Evolutionary conservation across 2,329 filamentous ascomycete species (phyloP), one percentile per base, ranked within the genome.

Genomic region (Scytalidium lignicola): DNA sequence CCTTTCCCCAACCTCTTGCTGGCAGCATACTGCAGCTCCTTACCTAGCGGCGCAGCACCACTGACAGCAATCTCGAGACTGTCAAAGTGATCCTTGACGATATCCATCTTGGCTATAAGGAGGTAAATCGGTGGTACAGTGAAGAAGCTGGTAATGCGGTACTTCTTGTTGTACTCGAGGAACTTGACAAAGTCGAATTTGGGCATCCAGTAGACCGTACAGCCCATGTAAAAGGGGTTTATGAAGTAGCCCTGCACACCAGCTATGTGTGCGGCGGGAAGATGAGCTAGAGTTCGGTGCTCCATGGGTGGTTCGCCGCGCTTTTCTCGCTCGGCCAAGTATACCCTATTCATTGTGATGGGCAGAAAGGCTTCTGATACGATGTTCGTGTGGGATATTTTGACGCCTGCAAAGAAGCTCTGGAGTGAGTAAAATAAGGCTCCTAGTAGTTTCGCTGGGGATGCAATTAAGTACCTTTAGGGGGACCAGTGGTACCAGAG

Each of bases 401-500:
- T 66, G 23, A 74, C 71, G 10, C 55, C 55, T 58, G 40, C 15
- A 46, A 6, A 18, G 10, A 6, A n/a, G 22, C 18, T 41, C 4
- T 9, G n/a, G 10, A 5, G 7, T 37, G 15, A n/a, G 7, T 17
- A 41, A 22, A 37, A 32, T n/a, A 5, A 26, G 6, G 5, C 23
- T 26, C 5, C 6, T 10, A 26, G 23, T 26, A 26, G 23, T 26
- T 26, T 26, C 23, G 23, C 10, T 26, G 6, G 5, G 23, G 23
- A 26, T 6, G 10, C 5, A 6, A 7, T 15, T 9, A 43, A 20
- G 90, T 87, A 23, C 89, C 89, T 66, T 95, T 95, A 9, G 89
- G 87, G 4, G 89, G 74, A 6, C 89, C 89, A 0, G 90, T 95
- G 1, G 89, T 95, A 3, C 89, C 85, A 20, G 79, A 84, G 54